Evolutionary conservation across 2,329 filamentous ascomycete species (phyloP), one percentile per base, ranked within the genome.

Genomic region (Penicillium concentricum): DNA sequence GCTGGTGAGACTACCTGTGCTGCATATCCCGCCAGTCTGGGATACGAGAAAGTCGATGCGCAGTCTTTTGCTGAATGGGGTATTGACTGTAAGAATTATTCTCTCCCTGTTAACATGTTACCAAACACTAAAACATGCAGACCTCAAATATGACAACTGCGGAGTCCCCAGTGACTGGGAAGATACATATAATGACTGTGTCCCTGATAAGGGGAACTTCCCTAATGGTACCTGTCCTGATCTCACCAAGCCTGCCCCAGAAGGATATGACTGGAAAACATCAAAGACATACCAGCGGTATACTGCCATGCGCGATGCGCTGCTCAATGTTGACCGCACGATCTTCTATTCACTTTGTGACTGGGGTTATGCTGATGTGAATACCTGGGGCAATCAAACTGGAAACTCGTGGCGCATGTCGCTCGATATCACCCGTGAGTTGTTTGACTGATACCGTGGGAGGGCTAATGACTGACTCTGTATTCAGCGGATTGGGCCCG

Each of bases 81-180:
- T 3, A 77, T 87, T 54, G 83, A 85, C 64, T 86, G 70, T 73
- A 64, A 18, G 61, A 50, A 5, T 30, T 12, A 2, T n/a, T 22
- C 28, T 9, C 32, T 20, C 18, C 10, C 3, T 9, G 28, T 10
- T 9, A 20, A 32, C 9, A 22, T 30, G 5, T n/a, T 3, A 22
- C 13, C 24, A 48, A 16, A 20, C n/a, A 39, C 56, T 55, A 56
- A 48, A 53, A 45, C 5, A 5, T 20, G 37, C 35, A 78, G 79
- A 84, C 56, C 69, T 83, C 15, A 85, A 84, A 69, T 84, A 83
- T 62, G 83, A 85, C 64, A 84, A 85, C 67, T 86, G 82, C 69
- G 72, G 70, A 37, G 73, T 76, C 9, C 73, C 74, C 22, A 59
- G 56, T 5, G 68, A 73, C 56, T 78, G 69, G 72, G 66, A 64